These are phyloP conservation scores for Elsinoe arachidis DNA, from an alignment of 2,329 filamentous ascomycete genomes.

Conservation along the genomic window DNA sequence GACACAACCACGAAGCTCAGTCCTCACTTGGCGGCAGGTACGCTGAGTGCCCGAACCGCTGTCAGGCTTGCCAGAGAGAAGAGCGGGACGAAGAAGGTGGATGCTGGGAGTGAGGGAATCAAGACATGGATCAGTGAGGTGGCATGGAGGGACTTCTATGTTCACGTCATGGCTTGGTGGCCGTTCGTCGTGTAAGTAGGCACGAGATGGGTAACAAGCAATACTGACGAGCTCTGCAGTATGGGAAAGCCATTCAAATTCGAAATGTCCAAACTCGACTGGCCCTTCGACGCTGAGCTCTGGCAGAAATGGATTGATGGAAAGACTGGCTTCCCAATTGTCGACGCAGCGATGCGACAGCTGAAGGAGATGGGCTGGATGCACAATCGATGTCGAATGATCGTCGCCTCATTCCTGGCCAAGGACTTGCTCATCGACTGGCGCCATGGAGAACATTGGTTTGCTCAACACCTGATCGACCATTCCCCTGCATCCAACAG, in stretches of 20 bases:
- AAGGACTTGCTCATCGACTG: constrained; percentile 79
- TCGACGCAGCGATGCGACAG: constrained; percentile 82
- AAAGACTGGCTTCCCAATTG: constrained; percentile 69
- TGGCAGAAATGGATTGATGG: constrained; percentile 70
- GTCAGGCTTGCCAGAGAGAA: constrained; percentile 53
- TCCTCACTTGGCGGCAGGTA: constrained; percentile 62
- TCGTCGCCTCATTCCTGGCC: constrained; percentile 68
- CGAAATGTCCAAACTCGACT: constrained; percentile 71
- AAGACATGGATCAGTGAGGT: constrained; percentile 71
- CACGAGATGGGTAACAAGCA: background rate
- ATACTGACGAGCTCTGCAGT: constrained; percentile 24
- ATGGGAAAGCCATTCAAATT: constrained; percentile 76
- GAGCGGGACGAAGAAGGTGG: constrained; percentile 56
- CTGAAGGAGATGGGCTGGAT: constrained; percentile 61
- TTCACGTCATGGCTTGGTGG: constrained; percentile 75
- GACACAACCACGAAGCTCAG: constrained; percentile 61
- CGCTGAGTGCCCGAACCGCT: constrained; percentile 58
- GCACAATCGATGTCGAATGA: constrained; percentile 82
- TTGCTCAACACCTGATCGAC: constrained; percentile 73
- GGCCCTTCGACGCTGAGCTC: constrained; percentile 63
- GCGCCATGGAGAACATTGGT: constrained; percentile 71
- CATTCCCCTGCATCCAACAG: constrained; percentile 76
- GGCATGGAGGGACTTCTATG: constrained; percentile 84
- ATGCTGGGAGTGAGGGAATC: constrained; percentile 58
- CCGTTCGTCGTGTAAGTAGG: constrained; percentile 62